A percentile compares a stretch with the other conserved stretches of the same genome.
phyloP scores from a whole-genome alignment of 2,329 filamentous ascomycete species.

The Xylariales sp. region DNA sequence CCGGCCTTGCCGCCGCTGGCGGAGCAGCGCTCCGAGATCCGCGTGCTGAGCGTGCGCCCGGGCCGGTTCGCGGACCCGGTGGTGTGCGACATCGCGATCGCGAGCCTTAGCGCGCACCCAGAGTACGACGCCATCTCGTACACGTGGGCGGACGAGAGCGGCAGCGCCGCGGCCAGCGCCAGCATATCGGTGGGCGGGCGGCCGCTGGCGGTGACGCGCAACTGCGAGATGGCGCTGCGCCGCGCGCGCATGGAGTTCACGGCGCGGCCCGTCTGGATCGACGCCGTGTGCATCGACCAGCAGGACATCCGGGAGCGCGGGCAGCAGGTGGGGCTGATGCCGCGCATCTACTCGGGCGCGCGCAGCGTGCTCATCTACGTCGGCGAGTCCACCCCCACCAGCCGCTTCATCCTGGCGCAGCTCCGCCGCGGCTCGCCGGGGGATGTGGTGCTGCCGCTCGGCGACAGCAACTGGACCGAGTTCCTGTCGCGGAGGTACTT shows the following conservation, averaged over 20 bases:
- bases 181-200: conserved; percentile 5
- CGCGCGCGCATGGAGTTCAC: background rate
- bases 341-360: conserved; percentile 10
- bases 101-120: background rate
- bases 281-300: conserved; percentile 12
- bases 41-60: conserved; percentile 5
- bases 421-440: too few species aligned
- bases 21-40: conserved; percentile 6
- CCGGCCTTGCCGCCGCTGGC: conserved; percentile 2
- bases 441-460: too few species aligned
- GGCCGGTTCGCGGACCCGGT: conserved; percentile 4
- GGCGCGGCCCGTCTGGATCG: conserved; percentile 7
- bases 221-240: conserved; percentile 8
- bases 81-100: conserved; percentile 4
- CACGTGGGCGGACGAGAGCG: conserved; percentile 10
- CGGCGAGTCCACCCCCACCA: background rate
- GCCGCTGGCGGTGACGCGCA: conserved; percentile 6
- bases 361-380: conserved; percentile 7
- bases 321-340: conserved; percentile 11
- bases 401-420: background rate
- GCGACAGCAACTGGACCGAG: background rate
- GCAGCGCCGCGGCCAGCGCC: background rate
- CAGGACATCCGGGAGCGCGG: conserved; percentile 7
- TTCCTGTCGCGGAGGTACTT: conserved; percentile 9
- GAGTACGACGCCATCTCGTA: conserved; percentile 12